Evolutionary conservation across 2,329 filamentous ascomycete genomes (phyloP).

Genomic region (Escovopsis sp.): DNA sequence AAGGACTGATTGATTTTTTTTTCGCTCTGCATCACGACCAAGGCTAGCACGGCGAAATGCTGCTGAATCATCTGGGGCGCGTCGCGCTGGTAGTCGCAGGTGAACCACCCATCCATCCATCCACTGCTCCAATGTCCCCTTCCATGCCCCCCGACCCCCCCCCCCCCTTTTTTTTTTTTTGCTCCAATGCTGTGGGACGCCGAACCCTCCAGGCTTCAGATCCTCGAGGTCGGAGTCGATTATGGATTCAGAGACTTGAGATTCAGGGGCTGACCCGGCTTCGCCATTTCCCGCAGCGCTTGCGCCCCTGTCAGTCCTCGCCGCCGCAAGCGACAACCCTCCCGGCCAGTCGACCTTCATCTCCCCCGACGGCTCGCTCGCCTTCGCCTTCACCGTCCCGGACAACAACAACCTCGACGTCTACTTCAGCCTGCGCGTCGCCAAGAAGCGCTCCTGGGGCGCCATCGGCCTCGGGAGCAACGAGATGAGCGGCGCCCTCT

Average conservation of each 20-base stretch:
- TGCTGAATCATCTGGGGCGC: conserved; percentile 16
- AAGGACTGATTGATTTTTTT: background rate
- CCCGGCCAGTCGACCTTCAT: conserved; percentile 28
- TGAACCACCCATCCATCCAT: conserved; percentile 5
- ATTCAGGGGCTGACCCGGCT: background rate
- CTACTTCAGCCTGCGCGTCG: conserved; percentile 39
- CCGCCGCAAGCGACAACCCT: conserved; percentile 15
- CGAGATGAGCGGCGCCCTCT: conserved; percentile 36
- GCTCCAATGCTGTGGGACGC: too few species aligned
- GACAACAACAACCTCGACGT: conserved; percentile 31
- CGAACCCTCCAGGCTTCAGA: too few species aligned
- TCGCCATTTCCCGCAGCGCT: conserved; percentile 8
- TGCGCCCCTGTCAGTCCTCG: conserved; percentile 10
- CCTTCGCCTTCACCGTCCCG: conserved; percentile 37
- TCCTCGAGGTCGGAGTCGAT: too few species aligned
- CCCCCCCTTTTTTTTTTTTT: too few species aligned
- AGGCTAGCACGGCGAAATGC: conserved; percentile 9
- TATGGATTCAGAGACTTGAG: too few species aligned
- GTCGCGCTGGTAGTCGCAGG: conserved; percentile 14
- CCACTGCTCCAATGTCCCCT: background rate
- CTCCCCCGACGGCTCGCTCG: conserved; percentile 26
- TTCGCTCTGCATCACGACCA: background rate
- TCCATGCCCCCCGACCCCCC: background rate
- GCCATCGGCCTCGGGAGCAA: conserved; percentile 39
- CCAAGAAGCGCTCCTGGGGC: conserved; percentile 32